Evolutionary conservation across 192 early-diverging fungal genomes (phyloP).

Genomic region (Helicostylum pulchrum): DNA sequence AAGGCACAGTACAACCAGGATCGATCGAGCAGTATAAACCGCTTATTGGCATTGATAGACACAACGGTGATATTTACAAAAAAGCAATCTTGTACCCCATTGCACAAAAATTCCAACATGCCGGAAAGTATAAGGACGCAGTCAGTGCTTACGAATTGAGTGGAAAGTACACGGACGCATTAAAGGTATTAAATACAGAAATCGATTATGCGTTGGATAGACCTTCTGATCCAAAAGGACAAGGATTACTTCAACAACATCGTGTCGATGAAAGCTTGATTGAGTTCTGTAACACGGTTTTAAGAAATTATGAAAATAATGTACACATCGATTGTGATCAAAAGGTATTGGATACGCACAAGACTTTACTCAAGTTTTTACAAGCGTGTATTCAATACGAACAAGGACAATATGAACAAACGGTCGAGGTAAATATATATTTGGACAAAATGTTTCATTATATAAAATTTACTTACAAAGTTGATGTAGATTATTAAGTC

Average conservation of each 20-base stretch:
- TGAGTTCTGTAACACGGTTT: background rate
- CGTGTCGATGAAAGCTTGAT: background rate
- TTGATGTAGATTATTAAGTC: constrained; percentile 4
- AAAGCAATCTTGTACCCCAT: constrained; percentile 61
- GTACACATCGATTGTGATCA: background rate
- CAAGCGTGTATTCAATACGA: constrained; percentile 36
- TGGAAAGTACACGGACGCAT: constrained; percentile 24
- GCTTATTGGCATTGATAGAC: constrained; percentile 54
- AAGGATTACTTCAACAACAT: background rate
- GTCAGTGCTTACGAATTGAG: constrained; percentile 63
- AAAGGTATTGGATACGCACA: background rate
- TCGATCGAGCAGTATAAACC: constrained; percentile 67
- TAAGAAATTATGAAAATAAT: background rate
- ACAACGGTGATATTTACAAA: constrained; percentile 55
- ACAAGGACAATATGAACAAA: constrained; percentile 55
- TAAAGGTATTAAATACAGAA: constrained; percentile 25
- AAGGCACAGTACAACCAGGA: constrained; percentile 36
- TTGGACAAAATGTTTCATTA: too few relatives aligned
- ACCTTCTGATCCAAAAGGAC: background rate
- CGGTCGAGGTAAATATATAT: constrained; percentile 61
- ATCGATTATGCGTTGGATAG: constrained; percentile 20
- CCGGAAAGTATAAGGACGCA: constrained; percentile 72
- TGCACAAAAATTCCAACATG: constrained; percentile 67
- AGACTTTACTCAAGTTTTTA: constrained; percentile 49
- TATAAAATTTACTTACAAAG: too few relatives aligned